Evolutionary conservation across 305 asterid species (phyloP), one percentile per base, ranked within the genome.

Genomic region (Euphrasia arctica): DNA sequence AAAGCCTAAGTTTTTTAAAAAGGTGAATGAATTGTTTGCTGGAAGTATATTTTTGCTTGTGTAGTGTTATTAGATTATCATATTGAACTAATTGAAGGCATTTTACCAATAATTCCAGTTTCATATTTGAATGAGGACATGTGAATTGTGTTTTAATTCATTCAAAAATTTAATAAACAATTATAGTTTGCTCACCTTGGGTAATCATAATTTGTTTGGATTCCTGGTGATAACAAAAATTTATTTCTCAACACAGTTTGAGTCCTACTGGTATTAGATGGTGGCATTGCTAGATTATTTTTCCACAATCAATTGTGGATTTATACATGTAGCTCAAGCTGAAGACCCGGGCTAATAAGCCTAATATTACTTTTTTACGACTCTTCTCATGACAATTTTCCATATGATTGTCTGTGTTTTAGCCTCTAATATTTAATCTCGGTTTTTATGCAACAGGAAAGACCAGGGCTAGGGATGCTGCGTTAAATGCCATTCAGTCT

Each of bases 401-500:
- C 27, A 15, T 27, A 14, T 13, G 28, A 27, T 15, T 57, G 27
- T 22, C 68, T 54, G 7, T 22, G 58, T 54, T 67, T 54, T 58
- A 58, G 63, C 60, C 56, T 36, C 10, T 52, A 67, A 57, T 61
- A n/a, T 70, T 36, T 52, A 36, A 10, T 66, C 22, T 62, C 72
- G 31, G 49, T 10, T 41, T 34, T 22, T 59, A 52, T 81, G 49
- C 96, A 36, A 36, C 10, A 85, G 97, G 98, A 72, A 92, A 85
- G 74, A 84, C 85, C 56, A 83, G 97, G 76, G 98, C 98, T 18
- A 86, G 96, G 72, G 98, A 92, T 82, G 97, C 97, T 64, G 98
- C 98, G 0, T 73, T 90, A 69, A 87, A 92, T 66, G 97, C 97
- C 60, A 85, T 86, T 71, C 96, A 87, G 71, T 90, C 97, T 70